A percentile compares a stretch with the other conserved stretches of the same genome.
Evolutionary conservation across 2,329 filamentous ascomycete genomes (phyloP).

Genomic region (Alternaria sp.): DNA sequence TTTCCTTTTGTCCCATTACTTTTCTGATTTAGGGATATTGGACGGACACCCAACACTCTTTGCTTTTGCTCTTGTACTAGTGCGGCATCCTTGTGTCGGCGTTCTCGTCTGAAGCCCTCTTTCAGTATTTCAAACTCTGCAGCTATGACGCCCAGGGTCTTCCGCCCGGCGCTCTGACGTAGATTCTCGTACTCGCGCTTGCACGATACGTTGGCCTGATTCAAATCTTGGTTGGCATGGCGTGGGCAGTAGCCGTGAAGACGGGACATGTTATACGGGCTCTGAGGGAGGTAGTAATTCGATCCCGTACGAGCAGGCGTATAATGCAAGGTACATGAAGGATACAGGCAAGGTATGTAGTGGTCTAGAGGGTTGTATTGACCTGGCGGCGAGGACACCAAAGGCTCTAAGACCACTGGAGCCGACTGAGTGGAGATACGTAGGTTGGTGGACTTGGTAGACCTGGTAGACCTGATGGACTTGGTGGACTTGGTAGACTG

Average conservation of each 20-base stretch:
- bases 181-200: conserved; percentile 39
- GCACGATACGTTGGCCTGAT: conserved; percentile 32
- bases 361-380: conserved; percentile 43
- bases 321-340: conserved; percentile 37
- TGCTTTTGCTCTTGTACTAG: conserved; percentile 22
- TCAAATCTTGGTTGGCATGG: conserved; percentile 40
- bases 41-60: conserved; percentile 21
- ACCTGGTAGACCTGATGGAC: not conserved
- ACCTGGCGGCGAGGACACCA: conserved; percentile 13
- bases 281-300: conserved; percentile 39
- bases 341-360: conserved; percentile 41
- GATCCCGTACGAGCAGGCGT: conserved; percentile 32
- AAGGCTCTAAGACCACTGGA: conserved; percentile 20
- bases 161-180: conserved; percentile 45
- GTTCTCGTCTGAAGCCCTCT: conserved; percentile 24
- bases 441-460: conserved; percentile 4
- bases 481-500: conserved; percentile 25
- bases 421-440: conserved; percentile 26
- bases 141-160: conserved; percentile 39
- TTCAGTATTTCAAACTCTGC: conserved; percentile 39
- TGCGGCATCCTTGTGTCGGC: conserved; percentile 17
- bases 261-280: conserved; percentile 37
- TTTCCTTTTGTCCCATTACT: conserved; percentile 1
- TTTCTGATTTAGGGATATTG: not conserved
- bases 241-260: conserved; percentile 39